Conservation (phyloP, 1,139 yeast genomes). For the Scheffersomyces segobiensis region DNA sequence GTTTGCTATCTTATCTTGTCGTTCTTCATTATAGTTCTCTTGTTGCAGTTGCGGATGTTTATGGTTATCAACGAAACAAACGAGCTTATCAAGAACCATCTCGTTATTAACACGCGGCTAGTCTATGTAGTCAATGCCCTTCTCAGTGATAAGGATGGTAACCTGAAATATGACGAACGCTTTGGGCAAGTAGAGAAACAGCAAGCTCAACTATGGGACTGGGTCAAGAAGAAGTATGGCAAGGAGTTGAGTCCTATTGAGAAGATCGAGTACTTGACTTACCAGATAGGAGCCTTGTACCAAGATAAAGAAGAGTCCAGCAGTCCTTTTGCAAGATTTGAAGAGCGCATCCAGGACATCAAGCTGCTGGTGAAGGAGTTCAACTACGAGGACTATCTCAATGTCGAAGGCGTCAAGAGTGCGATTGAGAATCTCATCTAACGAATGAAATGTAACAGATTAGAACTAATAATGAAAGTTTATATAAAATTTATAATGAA, state of each 20-base stretch:
- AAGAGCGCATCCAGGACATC: slow-evolving; percentile 7
- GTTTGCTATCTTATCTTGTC: slow-evolving; percentile 20
- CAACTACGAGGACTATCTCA: slow-evolving; percentile 13
- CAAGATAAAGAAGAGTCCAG: neutral
- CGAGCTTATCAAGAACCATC: slow-evolving; percentile 25
- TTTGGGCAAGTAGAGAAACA: neutral
- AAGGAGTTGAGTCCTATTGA: slow-evolving; percentile 21
- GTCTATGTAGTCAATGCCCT: slow-evolving; percentile 10
- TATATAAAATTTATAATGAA: neutral
- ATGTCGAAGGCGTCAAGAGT: slow-evolving; percentile 14
- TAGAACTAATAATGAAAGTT: neutral
- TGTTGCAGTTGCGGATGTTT: slow-evolving; percentile 23
- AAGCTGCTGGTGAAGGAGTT: slow-evolving; percentile 16
- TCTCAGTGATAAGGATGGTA: slow-evolving; percentile 4
- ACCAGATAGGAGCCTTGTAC: slow-evolving; percentile 11
- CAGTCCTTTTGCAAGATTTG: neutral
- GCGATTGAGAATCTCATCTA: slow-evolving; percentile 10
- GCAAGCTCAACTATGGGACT: slow-evolving; percentile 24
- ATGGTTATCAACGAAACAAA: slow-evolving; percentile 24
- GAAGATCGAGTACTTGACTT: slow-evolving; percentile 24
- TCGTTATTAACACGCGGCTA: slow-evolving; percentile 23
- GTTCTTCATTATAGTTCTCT: slow-evolving; percentile 23
- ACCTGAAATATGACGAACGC: neutral
- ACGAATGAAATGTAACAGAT: neutral
- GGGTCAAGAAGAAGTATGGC: slow-evolving; percentile 20